These are phyloP conservation scores for Arabidopsis suecica DNA, from an alignment of 345 rosid species.

Conservation along the genomic window DNA sequence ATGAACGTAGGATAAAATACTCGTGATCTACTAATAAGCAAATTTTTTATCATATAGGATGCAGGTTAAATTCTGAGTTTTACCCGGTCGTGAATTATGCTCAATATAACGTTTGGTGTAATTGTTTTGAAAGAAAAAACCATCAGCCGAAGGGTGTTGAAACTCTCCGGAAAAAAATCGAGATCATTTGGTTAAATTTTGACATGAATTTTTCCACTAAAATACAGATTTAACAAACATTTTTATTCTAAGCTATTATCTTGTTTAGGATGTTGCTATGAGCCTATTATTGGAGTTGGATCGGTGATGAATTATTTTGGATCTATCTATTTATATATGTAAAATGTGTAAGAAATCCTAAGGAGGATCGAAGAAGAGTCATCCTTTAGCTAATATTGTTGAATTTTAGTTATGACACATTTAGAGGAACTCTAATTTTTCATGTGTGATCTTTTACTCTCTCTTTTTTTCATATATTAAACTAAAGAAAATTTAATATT, in stretches of 20 bases:
- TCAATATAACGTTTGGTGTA: too few relatives aligned
- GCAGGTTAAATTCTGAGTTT: too few relatives aligned
- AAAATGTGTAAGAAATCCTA: conserved; percentile 48
- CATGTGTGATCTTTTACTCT: conserved; percentile 34
- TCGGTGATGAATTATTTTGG: neutral
- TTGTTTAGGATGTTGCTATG: conserved; percentile 4
- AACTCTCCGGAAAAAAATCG: too few relatives aligned
- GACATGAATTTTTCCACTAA: too few relatives aligned
- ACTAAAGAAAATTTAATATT: too few relatives aligned
- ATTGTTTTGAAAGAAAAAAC: too few relatives aligned
- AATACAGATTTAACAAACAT: neutral
- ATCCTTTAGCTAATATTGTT: conserved; percentile 40
- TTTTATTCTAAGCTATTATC: neutral
- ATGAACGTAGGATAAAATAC: too few relatives aligned
- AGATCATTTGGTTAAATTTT: too few relatives aligned
- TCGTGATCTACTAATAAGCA: too few relatives aligned
- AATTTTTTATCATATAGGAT: too few relatives aligned
- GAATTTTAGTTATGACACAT: conserved; percentile 29
- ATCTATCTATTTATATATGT: neutral
- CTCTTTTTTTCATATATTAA: conserved; percentile 19
- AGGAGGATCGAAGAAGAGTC: conserved; percentile 70
- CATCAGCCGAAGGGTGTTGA: too few relatives aligned
- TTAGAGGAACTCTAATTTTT: conserved; percentile 38
- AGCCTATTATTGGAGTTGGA: neutral
- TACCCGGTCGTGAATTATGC: too few relatives aligned